These are phyloP conservation scores for Solanum paucissectum DNA, from an alignment of 257 asterid species.

Conservation along the genomic window DNA sequence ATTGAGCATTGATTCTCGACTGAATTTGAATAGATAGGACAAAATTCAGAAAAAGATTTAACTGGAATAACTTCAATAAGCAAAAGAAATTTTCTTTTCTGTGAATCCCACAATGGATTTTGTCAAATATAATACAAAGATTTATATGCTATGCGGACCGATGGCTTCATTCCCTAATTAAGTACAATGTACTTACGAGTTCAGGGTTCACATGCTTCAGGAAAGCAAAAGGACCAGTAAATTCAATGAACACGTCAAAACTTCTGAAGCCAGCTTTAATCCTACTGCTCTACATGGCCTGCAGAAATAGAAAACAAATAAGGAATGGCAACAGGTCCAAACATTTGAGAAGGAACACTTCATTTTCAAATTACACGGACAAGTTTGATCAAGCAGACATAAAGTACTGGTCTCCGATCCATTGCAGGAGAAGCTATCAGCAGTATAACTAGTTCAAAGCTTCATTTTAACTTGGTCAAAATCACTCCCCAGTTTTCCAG, in stretches of 20 bases:
- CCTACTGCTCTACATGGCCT: slow-evolving; percentile 20
- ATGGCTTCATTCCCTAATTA: slow-evolving; percentile 59
- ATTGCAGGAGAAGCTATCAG: not conserved
- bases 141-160: slow-evolving; percentile 40
- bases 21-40: not conserved
- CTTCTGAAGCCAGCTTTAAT: not conserved
- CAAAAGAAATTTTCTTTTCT: slow-evolving; percentile 4
- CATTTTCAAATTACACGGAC: not conserved
- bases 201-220: slow-evolving; percentile 18
- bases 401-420: not conserved
- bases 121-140: slow-evolving; percentile 20
- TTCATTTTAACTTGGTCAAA: not conserved
- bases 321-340: not conserved
- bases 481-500: not conserved
- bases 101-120: slow-evolving; percentile 12
- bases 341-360: not conserved
- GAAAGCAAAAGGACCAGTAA: slow-evolving; percentile 12
- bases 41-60: not conserved
- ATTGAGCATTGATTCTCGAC: not conserved
- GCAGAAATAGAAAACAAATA: not conserved
- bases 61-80: slow-evolving; percentile 1
- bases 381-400: not conserved
- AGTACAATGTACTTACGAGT: slow-evolving; percentile 12
- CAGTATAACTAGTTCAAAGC: not conserved
- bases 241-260: slow-evolving; percentile 14